Base-by-base conservation (phyloP, 306 rosid genomes). In the Castanea mollissima region DNA sequence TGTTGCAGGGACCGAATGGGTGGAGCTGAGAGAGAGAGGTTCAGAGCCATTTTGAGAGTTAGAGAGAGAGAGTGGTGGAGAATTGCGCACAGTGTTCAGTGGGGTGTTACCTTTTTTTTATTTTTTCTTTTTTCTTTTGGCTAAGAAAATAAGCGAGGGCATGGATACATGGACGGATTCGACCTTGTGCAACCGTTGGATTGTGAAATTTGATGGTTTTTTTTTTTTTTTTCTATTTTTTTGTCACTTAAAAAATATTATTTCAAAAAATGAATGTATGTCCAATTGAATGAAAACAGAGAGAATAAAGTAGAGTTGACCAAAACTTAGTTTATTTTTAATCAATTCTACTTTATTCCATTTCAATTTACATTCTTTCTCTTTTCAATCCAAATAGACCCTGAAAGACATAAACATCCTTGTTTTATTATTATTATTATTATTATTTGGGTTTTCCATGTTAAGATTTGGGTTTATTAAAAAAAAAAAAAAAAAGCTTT, bases 41-140 rank as follows among this genome's bases (percentile, higher is more conserved):
- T 84, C 69, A 88, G 85, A 69, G 85, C 96, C 97, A 92, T 95
- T 85, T 7, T 54, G 74, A 25, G 76, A 25, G 54, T 23, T 78
- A 55, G 59, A 65, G 76, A 78, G 54, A 8, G 23, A 32, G 78
- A 52, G 25, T 19, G 19, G 44, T 6, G 20, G 75, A 51, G 77
- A 21, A 19, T n/a, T 35, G 6, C 7, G 25, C 38, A 21, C 5
- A 2, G 7, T 0, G 25, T 18, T 8, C 12, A 8, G 52, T 19
- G 1, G 8, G 21, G 9, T 29, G 54, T 49, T 13, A 49, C 14
- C 14, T 16, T 14, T 23, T 12, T 21, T 4, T 10, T 21, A 0
- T 10, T 58, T 5, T 11, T 27, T 11, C 0, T 3, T 25, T 10
- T 60, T 60, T 5, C 6, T 29, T 29, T 5, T 4, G 23, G 2